Base-by-base conservation (phyloP, 352 stramenopile genomes). In the Globisporangium takayamanum region DNA sequence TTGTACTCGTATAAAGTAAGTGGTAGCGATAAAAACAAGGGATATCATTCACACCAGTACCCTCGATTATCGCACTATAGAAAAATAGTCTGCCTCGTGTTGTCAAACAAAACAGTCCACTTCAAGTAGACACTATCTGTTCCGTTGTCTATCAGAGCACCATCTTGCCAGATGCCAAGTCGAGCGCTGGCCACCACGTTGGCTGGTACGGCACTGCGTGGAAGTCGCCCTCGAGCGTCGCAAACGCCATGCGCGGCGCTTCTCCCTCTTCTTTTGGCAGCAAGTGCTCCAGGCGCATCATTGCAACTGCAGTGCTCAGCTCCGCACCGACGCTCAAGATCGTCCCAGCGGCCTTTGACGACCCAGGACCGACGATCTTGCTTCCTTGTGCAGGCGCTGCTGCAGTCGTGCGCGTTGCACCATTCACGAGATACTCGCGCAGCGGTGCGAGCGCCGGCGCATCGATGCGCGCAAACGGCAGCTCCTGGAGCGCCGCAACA, bases 231-330 rank as follows among this genome's bases (percentile, higher is more conserved):
- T 92, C 78, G 5, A 73, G 63, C 2, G 82, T 91, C 45, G 69
- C 72, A 47, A 92, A 92, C 41, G 80, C 60, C 70, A 87, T 86
- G 25, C 55, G 49, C 1, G 74, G 76, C 42, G 64, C 42, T 45
- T 60, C 66, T 8, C 72, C 76, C 6, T 68, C 68, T 16, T 79
- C 70, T 36, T 77, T 78, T 10, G 73, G 68, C 22, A 84, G 53
- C 33, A 94, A 57, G 49, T 87, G 69, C 50, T 85, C 80, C 3
- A 94, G 67, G 26, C 84, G 82, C 70, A 94, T 84, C 82, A 94
- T 94, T 12, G 77, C 77, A 30, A 92, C 50, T 3, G 74, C 75
- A 44, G 73, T 74, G 47, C 63, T 76, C 20, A 89, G 62, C n/a
- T 65, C 74, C 76, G 37, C 0, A 14, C 48, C 11, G 37, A 77